These are phyloP conservation scores for Hyaloperonospora brassicae DNA, from an alignment of 352 stramenopile species.

Conservation along the genomic window DNA sequence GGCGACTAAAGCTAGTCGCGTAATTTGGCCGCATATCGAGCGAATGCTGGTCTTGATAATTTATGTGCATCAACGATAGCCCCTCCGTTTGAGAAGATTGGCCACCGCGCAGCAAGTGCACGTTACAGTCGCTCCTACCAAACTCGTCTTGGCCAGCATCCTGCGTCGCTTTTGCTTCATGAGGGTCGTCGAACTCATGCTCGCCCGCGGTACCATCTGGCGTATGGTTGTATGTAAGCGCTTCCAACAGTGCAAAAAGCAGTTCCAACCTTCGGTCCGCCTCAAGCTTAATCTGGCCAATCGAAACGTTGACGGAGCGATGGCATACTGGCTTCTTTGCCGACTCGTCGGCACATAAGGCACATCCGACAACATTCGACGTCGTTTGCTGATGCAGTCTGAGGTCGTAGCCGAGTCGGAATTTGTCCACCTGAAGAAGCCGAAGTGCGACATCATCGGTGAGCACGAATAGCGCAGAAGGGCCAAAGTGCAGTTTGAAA, in stretches of 20 bases:
- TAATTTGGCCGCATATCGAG: slow-evolving; percentile 59
- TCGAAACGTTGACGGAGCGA: slow-evolving; percentile 50
- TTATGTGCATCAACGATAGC: slow-evolving; percentile 60
- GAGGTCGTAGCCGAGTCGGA: slow-evolving; percentile 72
- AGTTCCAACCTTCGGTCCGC: slow-evolving; percentile 73
- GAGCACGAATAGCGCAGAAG: slow-evolving; percentile 75
- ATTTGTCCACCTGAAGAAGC: slow-evolving; percentile 73
- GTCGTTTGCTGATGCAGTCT: slow-evolving; percentile 43
- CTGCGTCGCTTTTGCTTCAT: slow-evolving; percentile 26
- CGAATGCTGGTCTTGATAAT: slow-evolving; percentile 46
- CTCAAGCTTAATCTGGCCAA: slow-evolving; percentile 83
- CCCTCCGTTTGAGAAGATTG: slow-evolving; percentile 40
- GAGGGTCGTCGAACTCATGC: slow-evolving; percentile 21
- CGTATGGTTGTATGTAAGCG: slow-evolving; percentile 43
- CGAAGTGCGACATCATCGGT: slow-evolving; percentile 83
- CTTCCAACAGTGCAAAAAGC: slow-evolving; percentile 74
- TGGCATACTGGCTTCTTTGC: slow-evolving; percentile 47
- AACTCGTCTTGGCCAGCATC: slow-evolving; percentile 20
- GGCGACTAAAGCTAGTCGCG: slow-evolving; percentile 45
- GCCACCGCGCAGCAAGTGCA: slow-evolving; percentile 21
- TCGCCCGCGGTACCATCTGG: slow-evolving; percentile 22
- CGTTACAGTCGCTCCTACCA: slow-evolving; percentile 23
- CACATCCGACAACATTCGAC: slow-evolving; percentile 31
- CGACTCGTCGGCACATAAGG: slow-evolving; percentile 60
- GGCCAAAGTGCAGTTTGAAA: slow-evolving; percentile 60